phyloP scores from a whole-genome alignment of 169 alveolate species.

The Plasmodium cynomolgi region DNA sequence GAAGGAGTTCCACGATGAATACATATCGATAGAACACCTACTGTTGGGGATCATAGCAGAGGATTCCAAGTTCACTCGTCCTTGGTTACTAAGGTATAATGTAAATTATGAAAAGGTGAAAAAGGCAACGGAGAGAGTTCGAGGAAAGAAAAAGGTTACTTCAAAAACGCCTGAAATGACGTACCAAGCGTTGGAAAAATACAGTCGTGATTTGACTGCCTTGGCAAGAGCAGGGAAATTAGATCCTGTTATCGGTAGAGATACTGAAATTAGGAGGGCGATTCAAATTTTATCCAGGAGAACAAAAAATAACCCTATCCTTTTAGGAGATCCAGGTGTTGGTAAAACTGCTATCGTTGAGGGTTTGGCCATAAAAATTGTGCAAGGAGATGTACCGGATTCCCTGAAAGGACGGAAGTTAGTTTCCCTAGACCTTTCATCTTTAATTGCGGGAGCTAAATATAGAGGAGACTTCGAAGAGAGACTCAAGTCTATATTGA shows the following conservation, averaged over 20 bases:
- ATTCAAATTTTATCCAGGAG: conserved; percentile 88
- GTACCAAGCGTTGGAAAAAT: conserved; percentile 84
- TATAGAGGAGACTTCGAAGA: conserved; percentile 94
- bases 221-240: conserved; percentile 90
- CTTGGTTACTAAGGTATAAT: conserved; percentile 83
- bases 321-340: conserved; percentile 92
- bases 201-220: conserved; percentile 87
- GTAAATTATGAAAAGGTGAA: conserved; percentile 86
- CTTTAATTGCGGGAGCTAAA: conserved; percentile 89
- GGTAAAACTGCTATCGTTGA: conserved; percentile 94
- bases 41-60: conserved; percentile 88
- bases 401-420: conserved; percentile 87
- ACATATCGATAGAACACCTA: conserved; percentile 87
- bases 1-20: conserved; percentile 88
- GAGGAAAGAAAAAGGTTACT: conserved; percentile 90
- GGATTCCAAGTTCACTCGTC: conserved; percentile 89
- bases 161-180: conserved; percentile 88
- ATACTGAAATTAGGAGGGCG: conserved; percentile 89
- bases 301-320: conserved; percentile 90
- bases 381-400: conserved; percentile 92
- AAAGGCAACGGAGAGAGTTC: conserved; percentile 85
- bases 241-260: conserved; percentile 92
- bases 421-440: conserved; percentile 87
- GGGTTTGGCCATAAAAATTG: conserved; percentile 90
- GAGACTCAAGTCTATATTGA: conserved; percentile 87